These are phyloP conservation scores for Vigna trinervia DNA, from an alignment of 306 rosid species.

Conservation along the genomic window DNA sequence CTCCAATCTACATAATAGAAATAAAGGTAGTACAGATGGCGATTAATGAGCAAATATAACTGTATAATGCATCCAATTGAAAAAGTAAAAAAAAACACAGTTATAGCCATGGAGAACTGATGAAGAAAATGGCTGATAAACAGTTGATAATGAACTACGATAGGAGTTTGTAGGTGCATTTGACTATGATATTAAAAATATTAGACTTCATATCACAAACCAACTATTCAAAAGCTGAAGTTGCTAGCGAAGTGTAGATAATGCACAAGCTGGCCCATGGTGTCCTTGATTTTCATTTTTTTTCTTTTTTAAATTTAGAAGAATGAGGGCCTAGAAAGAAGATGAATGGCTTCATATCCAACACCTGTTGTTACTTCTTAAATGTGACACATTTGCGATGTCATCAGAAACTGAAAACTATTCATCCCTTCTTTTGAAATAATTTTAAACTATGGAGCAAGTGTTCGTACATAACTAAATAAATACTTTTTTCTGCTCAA, in stretches of 20 bases:
- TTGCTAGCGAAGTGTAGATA: neutral
- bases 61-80: constrained; percentile 31
- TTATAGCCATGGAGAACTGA: neutral
- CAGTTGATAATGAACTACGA: constrained; percentile 26
- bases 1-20: constrained; percentile 71
- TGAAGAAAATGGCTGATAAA: constrained; percentile 25
- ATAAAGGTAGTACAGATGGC: constrained; percentile 28
- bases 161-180: constrained; percentile 7
- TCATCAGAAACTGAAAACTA: constrained; percentile 11
- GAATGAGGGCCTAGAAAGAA: neutral
- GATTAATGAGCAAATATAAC: constrained; percentile 16
- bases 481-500: neutral
- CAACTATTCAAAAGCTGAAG: constrained; percentile 8
- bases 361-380: neutral
- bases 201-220: constrained; percentile 16
- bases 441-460: constrained; percentile 11
- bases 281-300: neutral
- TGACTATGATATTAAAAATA: constrained; percentile 23
- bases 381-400: constrained; percentile 19
- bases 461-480: constrained; percentile 22
- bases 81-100: neutral
- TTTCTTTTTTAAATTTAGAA: neutral
- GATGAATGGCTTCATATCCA: constrained; percentile 21
- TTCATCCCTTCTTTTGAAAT: constrained; percentile 4
- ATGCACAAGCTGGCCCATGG: constrained; percentile 5